Base-by-base conservation (phyloP, 1,284 basidiomycete genomes). In the Pseudozyma sp. region DNA sequence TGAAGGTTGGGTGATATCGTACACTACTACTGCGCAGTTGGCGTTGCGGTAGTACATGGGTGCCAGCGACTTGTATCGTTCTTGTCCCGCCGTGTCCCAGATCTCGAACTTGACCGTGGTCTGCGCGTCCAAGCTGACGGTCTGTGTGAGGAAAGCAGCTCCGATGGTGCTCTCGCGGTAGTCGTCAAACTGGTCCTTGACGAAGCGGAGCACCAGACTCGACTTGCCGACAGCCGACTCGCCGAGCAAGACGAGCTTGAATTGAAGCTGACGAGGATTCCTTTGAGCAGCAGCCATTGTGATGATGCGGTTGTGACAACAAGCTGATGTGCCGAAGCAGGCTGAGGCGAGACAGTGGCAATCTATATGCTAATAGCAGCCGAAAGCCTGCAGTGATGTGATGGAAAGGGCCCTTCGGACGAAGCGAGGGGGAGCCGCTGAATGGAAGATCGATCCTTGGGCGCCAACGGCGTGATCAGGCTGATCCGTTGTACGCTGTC, bases 151-250 rank as follows among this genome's bases (percentile, higher is more conserved):
- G 88, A 98, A 98, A 33, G 95, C 95, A 68, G 95, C 82, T 58
- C 82, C 82, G 47, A 84, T 84, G 14, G 82, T 84, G 64, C 80
- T 81, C 64, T 93, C 94, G 87, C 95, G 88, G 85, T 96, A 98
- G 86, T 98, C 95, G 79, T 97, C 94, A 80, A 98, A 98, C 85
- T 98, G 94, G 85, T 97, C 92, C 86, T 96, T 93, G 77, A 98
- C 95, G 82, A 98, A 98, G 64, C 94, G 89, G 74, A 98, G 87
- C 57, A 98, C 96, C 65, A 98, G 87, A 87, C 93, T 95, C 69
- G 94, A 97, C 88, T 98, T 98, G 63, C 95, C 95, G 46, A 98
- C 95, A 47, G 96, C 94, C 47, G 94, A 96, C 87, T 98, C 95
- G 81, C 95, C 78, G 93, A 79, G 55, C 35, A 77, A 50, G 16